Evolutionary conservation across 768 basidiomycete species (phyloP).

Genomic region (Dioszegia hungarica): DNA sequence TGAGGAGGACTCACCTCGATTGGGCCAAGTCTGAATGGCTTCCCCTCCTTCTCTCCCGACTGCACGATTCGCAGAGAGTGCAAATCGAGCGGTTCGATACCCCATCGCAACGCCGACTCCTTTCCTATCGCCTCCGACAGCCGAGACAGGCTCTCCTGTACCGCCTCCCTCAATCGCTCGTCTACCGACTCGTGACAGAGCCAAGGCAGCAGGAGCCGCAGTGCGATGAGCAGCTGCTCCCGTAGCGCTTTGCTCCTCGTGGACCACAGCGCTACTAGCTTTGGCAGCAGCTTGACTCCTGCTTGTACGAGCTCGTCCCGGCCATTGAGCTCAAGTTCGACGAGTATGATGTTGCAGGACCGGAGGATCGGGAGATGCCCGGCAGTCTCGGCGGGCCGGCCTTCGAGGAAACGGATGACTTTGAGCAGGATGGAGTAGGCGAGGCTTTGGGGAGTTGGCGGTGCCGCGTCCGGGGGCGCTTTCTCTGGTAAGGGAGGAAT

Average conservation of each 20-base stretch:
- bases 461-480: background rate
- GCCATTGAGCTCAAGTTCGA: constrained; percentile 72
- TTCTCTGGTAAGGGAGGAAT: constrained; percentile 5
- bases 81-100: constrained; percentile 62
- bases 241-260: constrained; percentile 72
- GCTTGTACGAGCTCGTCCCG: constrained; percentile 59
- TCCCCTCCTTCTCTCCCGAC: background rate
- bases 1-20: background rate
- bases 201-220: constrained; percentile 70
- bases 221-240: constrained; percentile 69
- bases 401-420: constrained; percentile 60
- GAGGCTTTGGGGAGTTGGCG: constrained; percentile 1
- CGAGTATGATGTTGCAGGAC: constrained; percentile 64
- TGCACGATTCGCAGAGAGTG: constrained; percentile 61
- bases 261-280: constrained; percentile 67
- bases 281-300: constrained; percentile 61
- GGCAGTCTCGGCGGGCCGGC: constrained; percentile 68
- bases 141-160: constrained; percentile 21
- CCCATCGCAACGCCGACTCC: constrained; percentile 64
- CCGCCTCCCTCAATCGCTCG: background rate
- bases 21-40: background rate
- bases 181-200: constrained; percentile 50
- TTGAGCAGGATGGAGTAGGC: constrained; percentile 56
- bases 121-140: constrained; percentile 59
- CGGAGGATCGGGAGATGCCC: constrained; percentile 70